phyloP scores from a whole-genome alignment of 1,139 yeast genomes.

The Pneumocystis oryctolagi region DNA sequence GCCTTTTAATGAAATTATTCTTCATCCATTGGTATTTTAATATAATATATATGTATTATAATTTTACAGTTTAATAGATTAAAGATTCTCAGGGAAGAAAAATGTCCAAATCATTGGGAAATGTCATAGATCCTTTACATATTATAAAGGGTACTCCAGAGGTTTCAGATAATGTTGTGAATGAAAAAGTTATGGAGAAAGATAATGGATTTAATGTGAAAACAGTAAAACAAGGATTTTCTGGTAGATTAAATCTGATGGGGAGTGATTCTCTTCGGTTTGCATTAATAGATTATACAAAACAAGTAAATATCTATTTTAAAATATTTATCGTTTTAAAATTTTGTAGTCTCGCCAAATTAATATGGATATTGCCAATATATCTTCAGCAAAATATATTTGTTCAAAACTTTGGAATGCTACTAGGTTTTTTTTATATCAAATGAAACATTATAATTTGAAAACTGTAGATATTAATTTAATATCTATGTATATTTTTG shows the following conservation, averaged over 20 bases:
- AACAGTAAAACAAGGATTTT: conserved; percentile 1
- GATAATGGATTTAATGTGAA: conserved; percentile 1
- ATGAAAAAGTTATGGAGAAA: conserved; percentile 3
- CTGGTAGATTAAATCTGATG: conserved; percentile 7
- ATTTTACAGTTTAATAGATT: neutral
- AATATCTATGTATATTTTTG: neutral
- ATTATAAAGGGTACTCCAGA: conserved; percentile 9
- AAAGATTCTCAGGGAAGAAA: conserved; percentile 13
- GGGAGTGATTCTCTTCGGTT: conserved; percentile 13
- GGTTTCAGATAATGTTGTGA: neutral
- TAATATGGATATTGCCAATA: conserved; percentile 6
- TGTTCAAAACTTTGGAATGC: conserved; percentile 12
- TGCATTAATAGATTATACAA: conserved; percentile 10
- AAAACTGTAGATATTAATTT: neutral
- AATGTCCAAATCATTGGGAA: conserved; percentile 14
- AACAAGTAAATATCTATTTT: conserved; percentile 4
- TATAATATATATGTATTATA: neutral
- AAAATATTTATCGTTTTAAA: neutral
- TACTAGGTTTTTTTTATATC: conserved; percentile 5
- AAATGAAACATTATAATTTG: neutral
- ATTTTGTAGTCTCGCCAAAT: conserved; percentile 3
- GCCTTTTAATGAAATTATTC: conserved; percentile 11
- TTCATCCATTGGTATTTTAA: conserved; percentile 10
- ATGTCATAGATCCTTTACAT: conserved; percentile 12
- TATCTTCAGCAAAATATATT: conserved; percentile 7